These are phyloP conservation scores for Paraphoma sp. DNA, from an alignment of 2,329 filamentous ascomycete genomes.

Conservation along the genomic window DNA sequence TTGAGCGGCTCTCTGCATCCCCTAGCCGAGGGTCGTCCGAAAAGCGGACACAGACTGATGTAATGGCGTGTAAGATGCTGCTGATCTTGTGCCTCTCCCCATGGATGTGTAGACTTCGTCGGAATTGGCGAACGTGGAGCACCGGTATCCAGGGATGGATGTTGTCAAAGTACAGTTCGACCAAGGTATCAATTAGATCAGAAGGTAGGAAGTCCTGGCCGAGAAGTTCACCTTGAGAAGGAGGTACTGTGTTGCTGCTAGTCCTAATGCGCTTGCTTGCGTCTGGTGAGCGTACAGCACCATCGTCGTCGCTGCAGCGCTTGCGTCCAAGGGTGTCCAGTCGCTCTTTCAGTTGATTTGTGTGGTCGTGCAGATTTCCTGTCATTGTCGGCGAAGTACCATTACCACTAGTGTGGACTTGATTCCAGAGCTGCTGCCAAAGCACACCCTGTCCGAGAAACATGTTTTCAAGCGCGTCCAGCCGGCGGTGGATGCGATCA, in stretches of 20 bases:
- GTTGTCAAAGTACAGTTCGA: neutral
- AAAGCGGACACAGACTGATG: constrained; percentile 26
- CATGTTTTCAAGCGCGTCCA: constrained; percentile 29
- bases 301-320: constrained; percentile 20
- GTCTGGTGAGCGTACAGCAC: constrained; percentile 11
- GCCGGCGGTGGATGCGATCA: constrained; percentile 39
- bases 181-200: neutral
- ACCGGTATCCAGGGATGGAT: neutral
- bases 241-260: neutral
- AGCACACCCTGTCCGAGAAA: constrained; percentile 20
- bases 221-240: neutral
- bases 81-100: constrained; percentile 6
- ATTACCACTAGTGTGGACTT: constrained; percentile 2
- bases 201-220: neutral
- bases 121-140: neutral
- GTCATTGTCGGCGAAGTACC: neutral
- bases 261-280: neutral
- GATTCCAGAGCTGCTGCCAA: constrained; percentile 24
- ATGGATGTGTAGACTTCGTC: constrained; percentile 17
- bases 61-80: constrained; percentile 9
- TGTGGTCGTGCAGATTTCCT: constrained; percentile 8
- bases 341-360: constrained; percentile 21
- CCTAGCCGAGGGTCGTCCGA: constrained; percentile 16
- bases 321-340: constrained; percentile 22
- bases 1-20: constrained; percentile 10